Evolutionary conservation across 331 rosid genomes (phyloP).

Genomic region (Pyrus hybrid): DNA sequence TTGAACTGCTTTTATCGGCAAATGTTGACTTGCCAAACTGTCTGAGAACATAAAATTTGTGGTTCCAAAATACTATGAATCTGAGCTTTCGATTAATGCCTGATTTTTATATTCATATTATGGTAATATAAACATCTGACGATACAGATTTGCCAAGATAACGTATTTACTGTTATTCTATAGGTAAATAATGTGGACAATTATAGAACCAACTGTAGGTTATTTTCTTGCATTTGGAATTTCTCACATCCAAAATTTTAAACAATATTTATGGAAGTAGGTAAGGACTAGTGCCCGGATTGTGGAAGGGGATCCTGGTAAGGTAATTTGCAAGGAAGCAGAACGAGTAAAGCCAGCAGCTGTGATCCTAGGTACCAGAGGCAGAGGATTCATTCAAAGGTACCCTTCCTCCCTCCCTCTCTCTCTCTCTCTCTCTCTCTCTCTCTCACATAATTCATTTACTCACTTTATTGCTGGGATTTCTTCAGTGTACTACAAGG

Average conservation of each 20-base stretch:
- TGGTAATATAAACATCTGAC: not conserved
- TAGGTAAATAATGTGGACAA: not conserved
- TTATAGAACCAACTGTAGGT: not conserved
- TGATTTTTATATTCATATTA: not conserved
- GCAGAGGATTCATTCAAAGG: too few species aligned
- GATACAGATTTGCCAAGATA: not conserved
- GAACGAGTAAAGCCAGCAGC: conserved; percentile 64
- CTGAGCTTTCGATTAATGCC: not conserved
- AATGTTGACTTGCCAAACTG: not conserved
- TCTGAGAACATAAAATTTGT: not conserved
- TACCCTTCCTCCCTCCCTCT: too few species aligned
- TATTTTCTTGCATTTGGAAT: not conserved
- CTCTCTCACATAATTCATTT: too few species aligned
- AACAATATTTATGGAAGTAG: conserved; percentile 24
- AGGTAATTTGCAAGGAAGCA: conserved; percentile 67
- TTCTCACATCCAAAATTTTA: not conserved
- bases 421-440: too few species aligned
- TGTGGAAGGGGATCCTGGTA: conserved; percentile 67
- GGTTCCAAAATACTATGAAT: not conserved
- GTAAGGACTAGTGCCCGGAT: conserved; percentile 62
- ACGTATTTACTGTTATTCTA: not conserved
- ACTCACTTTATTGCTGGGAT: too few species aligned
- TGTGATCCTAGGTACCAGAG: conserved; percentile 62
- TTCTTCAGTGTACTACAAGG: too few species aligned
- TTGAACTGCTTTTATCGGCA: too few species aligned